These are phyloP conservation scores for Aspergillus ibericus DNA, from an alignment of 2,329 filamentous ascomycete species.

Conservation along the genomic window DNA sequence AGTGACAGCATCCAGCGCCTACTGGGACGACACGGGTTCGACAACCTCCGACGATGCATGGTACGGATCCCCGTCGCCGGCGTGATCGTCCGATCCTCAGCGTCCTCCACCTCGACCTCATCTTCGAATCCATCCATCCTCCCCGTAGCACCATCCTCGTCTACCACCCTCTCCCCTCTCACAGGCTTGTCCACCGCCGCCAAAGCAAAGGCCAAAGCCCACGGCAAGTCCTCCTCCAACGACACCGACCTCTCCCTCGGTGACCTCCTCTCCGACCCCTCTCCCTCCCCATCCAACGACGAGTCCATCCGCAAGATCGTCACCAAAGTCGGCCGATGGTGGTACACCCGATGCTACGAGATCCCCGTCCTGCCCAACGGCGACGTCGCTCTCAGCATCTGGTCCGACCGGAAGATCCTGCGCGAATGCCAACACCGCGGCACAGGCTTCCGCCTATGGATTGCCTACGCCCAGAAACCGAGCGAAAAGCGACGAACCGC, in stretches of 20 bases:
- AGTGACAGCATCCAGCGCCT: constrained; percentile 51
- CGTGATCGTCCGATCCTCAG: constrained; percentile 42
- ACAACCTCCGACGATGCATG: constrained; percentile 51
- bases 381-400: constrained; percentile 65
- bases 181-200: constrained; percentile 24
- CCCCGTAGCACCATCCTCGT: constrained; percentile 25
- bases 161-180: constrained; percentile 24
- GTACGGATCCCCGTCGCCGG: constrained; percentile 51
- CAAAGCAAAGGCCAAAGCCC: constrained; percentile 15
- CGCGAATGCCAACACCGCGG: constrained; percentile 82
- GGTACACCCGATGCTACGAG: constrained; percentile 94
- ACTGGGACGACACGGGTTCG: constrained; percentile 47
- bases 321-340: constrained; percentile 88
- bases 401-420: constrained; percentile 72
- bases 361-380: constrained; percentile 56
- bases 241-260: constrained; percentile 54
- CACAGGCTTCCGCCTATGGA: constrained; percentile 85
- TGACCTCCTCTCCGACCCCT: constrained; percentile 71
- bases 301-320: constrained; percentile 91
- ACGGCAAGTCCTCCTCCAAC: constrained; percentile 36
- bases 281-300: constrained; percentile 69
- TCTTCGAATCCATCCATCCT: constrained; percentile 39
- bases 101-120: constrained; percentile 42
- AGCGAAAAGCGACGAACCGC: constrained; percentile 47
- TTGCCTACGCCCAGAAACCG: constrained; percentile 87